Conservation (phyloP, 2,329 filamentous ascomycete species). For the Lojkania enalia region DNA sequence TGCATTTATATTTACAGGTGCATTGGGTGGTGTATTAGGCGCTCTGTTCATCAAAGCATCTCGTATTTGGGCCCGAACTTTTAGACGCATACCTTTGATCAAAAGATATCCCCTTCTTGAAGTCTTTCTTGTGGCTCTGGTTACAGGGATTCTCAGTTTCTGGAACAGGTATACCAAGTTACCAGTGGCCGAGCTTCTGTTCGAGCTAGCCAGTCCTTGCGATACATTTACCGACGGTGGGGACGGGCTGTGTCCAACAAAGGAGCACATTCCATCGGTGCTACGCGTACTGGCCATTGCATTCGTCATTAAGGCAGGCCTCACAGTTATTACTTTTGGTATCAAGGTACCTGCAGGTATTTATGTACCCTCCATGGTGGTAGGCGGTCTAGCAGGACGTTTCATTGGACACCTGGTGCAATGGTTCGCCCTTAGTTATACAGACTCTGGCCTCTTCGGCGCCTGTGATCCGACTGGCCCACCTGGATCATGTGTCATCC, state of each 20-base stretch:
- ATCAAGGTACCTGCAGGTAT: conserved; percentile 97
- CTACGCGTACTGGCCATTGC: conserved; percentile 73
- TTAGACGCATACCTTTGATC: conserved; percentile 78
- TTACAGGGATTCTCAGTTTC: conserved; percentile 84
- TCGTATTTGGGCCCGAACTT: conserved; percentile 83
- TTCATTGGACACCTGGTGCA: conserved; percentile 86
- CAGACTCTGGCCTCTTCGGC: conserved; percentile 72
- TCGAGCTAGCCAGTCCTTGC: conserved; percentile 89
- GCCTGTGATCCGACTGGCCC: conserved; percentile 68
- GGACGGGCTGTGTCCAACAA: conserved; percentile 77
- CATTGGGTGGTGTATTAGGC: conserved; percentile 81
- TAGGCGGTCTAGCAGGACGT: conserved; percentile 88
- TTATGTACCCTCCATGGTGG: conserved; percentile 98
- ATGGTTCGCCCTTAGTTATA: conserved; percentile 74
- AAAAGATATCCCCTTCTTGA: conserved; percentile 85
- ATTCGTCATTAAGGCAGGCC: conserved; percentile 84
- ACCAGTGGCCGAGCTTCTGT: conserved; percentile 85
- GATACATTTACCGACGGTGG: conserved; percentile 66
- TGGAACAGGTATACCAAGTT: conserved; percentile 92
- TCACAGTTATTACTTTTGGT: conserved; percentile 91
- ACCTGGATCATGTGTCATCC: conserved; percentile 84
- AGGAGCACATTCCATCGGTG: conserved; percentile 77
- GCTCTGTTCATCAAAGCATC: conserved; percentile 97
- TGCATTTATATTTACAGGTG: conserved; percentile 81
- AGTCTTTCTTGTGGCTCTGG: conserved; percentile 80